Evolutionary conservation across 345 rosid genomes (phyloP).

Genomic region (Crucihimalaya himalaica): DNA sequence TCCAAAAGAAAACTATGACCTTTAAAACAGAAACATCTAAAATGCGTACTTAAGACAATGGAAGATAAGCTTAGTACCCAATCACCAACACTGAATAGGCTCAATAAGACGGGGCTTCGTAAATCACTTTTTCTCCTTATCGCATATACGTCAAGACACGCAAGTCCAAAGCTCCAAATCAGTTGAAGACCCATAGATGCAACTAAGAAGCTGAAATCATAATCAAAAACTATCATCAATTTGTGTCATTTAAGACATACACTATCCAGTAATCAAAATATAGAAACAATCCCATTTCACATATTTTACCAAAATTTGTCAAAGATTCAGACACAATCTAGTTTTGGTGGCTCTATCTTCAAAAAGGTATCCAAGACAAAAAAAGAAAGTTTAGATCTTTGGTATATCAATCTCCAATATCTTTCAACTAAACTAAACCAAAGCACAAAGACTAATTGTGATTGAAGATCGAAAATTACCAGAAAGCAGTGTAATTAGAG

Average conservation of each 20-base stretch:
- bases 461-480: slow-evolving; percentile 44
- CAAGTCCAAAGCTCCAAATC: slow-evolving; percentile 96
- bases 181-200: slow-evolving; percentile 98
- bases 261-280: background rate
- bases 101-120: slow-evolving; percentile 81
- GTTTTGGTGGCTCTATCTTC: background rate
- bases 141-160: slow-evolving; percentile 86
- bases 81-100: slow-evolving; percentile 89
- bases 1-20: background rate
- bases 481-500: slow-evolving; percentile 84
- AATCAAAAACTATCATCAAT: background rate
- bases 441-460: background rate
- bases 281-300: background rate
- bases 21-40: background rate
- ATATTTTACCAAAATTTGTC: background rate
- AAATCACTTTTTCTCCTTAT: slow-evolving; percentile 72
- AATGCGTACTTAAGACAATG: background rate
- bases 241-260: background rate
- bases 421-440: background rate
- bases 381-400: background rate
- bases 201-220: slow-evolving; percentile 74
- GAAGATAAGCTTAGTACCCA: slow-evolving; percentile 57
- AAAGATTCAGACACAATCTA: background rate
- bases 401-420: background rate
- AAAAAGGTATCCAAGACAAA: background rate